Evolutionary conservation across 1,139 yeast species (phyloP).

Genomic region (Lodderomyces jiufengensis): DNA sequence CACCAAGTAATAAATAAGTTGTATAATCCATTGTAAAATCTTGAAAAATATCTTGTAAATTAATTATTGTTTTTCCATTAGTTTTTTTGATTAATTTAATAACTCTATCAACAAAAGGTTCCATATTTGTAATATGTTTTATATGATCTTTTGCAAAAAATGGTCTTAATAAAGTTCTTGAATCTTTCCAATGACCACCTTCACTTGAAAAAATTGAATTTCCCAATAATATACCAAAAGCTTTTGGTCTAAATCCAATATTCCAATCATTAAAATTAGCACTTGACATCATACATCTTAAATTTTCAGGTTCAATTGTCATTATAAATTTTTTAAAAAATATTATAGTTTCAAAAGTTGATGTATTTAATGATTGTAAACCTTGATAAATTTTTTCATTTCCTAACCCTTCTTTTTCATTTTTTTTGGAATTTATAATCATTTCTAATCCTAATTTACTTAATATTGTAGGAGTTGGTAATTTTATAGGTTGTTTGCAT

Average conservation of each 20-base stretch:
- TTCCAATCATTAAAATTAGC: constrained; percentile 41
- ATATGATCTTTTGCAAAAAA: constrained; percentile 51
- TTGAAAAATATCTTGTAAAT: constrained; percentile 32
- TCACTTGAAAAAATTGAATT: constrained; percentile 53
- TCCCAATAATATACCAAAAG: constrained; percentile 42
- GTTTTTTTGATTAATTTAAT: constrained; percentile 23
- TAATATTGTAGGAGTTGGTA: constrained; percentile 1
- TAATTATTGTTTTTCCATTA: constrained; percentile 22
- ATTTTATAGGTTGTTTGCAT: constrained; percentile 5
- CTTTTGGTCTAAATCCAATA: constrained; percentile 39
- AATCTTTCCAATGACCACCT: constrained; percentile 52
- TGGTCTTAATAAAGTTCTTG: constrained; percentile 51
- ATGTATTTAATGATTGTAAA: constrained; percentile 2
- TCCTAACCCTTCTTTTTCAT: constrained; percentile 1
- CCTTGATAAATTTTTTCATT: constrained; percentile 1
- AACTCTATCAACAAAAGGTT: constrained; percentile 36
- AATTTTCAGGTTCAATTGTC: constrained; percentile 24
- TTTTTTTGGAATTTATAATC: constrained; percentile 1
- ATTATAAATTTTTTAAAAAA: constrained; percentile 9
- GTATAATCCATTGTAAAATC: constrained; percentile 37
- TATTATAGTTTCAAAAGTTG: constrained; percentile 3
- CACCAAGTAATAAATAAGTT: constrained; percentile 39
- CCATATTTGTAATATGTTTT: constrained; percentile 42
- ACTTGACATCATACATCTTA: constrained; percentile 29
- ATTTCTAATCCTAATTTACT: constrained; percentile 2